Percentiles rank a stretch among this genome's conserved stretches.
Evolutionary conservation across 2,329 filamentous ascomycete genomes (phyloP).

Genomic region (Aulographum hederae): DNA sequence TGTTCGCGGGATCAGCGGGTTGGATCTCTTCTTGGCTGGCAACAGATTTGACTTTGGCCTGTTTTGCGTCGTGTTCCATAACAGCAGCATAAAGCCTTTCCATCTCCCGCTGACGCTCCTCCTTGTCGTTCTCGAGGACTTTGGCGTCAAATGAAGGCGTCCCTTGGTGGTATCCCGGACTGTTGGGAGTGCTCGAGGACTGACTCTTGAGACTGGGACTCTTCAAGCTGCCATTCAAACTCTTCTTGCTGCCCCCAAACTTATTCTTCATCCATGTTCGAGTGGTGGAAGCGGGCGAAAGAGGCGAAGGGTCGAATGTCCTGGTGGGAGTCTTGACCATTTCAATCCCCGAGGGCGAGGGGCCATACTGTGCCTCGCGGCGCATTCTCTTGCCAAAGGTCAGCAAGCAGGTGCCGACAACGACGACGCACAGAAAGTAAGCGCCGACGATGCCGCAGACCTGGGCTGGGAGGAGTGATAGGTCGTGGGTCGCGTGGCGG

Average conservation of each 20-base stretch:
- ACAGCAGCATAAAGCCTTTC: conserved; percentile 84
- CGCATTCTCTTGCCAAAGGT: conserved; percentile 26
- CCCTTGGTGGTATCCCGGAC: conserved; percentile 30
- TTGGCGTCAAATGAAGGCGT: conserved; percentile 58
- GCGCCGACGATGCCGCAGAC: conserved; percentile 69
- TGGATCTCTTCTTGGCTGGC: conserved; percentile 7
- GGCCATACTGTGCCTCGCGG: conserved; percentile 29
- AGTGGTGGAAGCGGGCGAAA: conserved; percentile 14
- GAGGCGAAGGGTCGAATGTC: conserved; percentile 15
- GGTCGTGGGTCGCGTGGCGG: no score
- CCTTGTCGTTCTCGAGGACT: conserved; percentile 51
- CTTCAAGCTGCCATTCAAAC: conserved; percentile 6
- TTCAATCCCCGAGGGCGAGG: conserved; percentile 32
- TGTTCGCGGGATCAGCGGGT: neutral
- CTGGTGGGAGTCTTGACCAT: conserved; percentile 29
- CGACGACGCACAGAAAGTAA: conserved; percentile 59
- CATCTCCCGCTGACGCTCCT: conserved; percentile 63
- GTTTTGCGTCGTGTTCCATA: conserved; percentile 57
- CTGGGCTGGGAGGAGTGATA: conserved; percentile 55
- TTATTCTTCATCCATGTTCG: conserved; percentile 16
- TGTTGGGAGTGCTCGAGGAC: conserved; percentile 13
- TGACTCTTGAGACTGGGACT: conserved; percentile 2
- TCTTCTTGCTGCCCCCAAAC: conserved; percentile 12
- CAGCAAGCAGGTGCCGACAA: conserved; percentile 46
- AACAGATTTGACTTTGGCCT: neutral